phyloP scores from a whole-genome alignment of 768 basidiomycete species.

The Lentinula detonsa region DNA sequence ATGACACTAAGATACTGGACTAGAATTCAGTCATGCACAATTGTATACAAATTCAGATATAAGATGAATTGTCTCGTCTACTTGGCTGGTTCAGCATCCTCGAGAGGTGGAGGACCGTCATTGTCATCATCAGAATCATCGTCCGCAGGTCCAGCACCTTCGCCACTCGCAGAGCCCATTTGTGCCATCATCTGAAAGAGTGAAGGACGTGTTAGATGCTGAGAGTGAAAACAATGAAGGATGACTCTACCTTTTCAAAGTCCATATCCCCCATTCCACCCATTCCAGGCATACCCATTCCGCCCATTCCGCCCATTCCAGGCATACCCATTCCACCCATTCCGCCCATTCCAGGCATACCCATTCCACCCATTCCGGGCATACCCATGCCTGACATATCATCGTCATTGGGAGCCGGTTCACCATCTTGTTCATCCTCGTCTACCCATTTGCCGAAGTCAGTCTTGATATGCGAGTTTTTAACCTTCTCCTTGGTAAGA shows the following conservation, averaged over 20 bases:
- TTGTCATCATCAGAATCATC: conserved; percentile 24
- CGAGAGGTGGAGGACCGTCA: conserved; percentile 74
- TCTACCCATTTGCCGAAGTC: conserved; percentile 96
- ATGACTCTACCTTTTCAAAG: conserved; percentile 48
- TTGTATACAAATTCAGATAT: not conserved
- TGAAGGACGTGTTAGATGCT: not conserved
- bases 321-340: conserved; percentile 55
- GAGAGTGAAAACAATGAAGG: conserved; percentile 5
- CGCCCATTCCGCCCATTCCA: conserved; percentile 55
- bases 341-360: conserved; percentile 42
- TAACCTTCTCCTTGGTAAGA: conserved; percentile 83
- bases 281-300: conserved; percentile 50
- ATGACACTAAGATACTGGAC: not conserved
- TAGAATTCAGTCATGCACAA: not conserved
- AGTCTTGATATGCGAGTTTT: conserved; percentile 82
- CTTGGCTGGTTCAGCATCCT: conserved; percentile 50
- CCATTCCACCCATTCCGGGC: conserved; percentile 42
- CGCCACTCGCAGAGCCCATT: conserved; percentile 30
- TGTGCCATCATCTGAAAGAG: conserved; percentile 42
- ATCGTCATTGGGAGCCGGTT: conserved; percentile 37
- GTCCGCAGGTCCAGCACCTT: conserved; percentile 13
- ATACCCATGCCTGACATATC: conserved; percentile 15
- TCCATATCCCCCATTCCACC: conserved; percentile 52
- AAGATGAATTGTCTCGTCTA: conserved; percentile 15
- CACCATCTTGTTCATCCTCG: conserved; percentile 91